A percentile compares a stretch with the other conserved stretches of the same genome.
phyloP scores from a whole-genome alignment of 2,329 filamentous ascomycete genomes.

The Penicillium sp. region DNA sequence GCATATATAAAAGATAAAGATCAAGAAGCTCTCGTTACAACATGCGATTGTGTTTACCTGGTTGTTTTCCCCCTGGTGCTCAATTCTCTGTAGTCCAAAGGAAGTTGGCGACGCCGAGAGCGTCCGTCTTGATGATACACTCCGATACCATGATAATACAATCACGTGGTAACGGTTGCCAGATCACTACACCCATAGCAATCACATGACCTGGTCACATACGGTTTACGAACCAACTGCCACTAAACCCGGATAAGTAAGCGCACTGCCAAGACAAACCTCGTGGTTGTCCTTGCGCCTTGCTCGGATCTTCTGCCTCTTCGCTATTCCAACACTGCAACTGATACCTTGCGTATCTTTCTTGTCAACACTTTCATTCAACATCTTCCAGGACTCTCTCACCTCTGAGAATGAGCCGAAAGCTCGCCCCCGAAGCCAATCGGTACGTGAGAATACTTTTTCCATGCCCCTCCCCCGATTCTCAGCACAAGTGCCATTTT shows the following conservation, averaged over 20 bases:
- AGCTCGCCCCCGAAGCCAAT: constrained; percentile 99
- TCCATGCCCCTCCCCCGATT: constrained; percentile 27
- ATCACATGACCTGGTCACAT: constrained; percentile 5
- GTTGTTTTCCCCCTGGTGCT: background rate
- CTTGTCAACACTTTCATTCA: constrained; percentile 14
- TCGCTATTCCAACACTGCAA: constrained; percentile 16
- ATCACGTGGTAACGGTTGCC: constrained; percentile 1
- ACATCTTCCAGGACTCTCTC: constrained; percentile 17
- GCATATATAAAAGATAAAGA: background rate
- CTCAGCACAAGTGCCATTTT: constrained; percentile 13
- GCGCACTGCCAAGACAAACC: constrained; percentile 23
- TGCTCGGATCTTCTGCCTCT: constrained; percentile 18
- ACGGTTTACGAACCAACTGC: background rate
- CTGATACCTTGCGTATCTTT: constrained; percentile 28
- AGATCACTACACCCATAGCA: background rate
- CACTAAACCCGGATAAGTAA: constrained; percentile 16
- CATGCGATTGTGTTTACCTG: background rate
- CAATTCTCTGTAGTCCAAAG: constrained; percentile 2
- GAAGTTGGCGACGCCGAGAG: constrained; percentile 5
- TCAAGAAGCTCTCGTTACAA: background rate
- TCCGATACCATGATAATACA: background rate
- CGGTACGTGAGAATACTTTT: constrained; percentile 59
- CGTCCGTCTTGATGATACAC: constrained; percentile 1
- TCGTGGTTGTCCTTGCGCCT: constrained; percentile 28
- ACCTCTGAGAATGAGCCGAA: constrained; percentile 49